These are phyloP conservation scores for Kondoa malvinella DNA, from an alignment of 768 basidiomycete genomes.

Conservation along the genomic window DNA sequence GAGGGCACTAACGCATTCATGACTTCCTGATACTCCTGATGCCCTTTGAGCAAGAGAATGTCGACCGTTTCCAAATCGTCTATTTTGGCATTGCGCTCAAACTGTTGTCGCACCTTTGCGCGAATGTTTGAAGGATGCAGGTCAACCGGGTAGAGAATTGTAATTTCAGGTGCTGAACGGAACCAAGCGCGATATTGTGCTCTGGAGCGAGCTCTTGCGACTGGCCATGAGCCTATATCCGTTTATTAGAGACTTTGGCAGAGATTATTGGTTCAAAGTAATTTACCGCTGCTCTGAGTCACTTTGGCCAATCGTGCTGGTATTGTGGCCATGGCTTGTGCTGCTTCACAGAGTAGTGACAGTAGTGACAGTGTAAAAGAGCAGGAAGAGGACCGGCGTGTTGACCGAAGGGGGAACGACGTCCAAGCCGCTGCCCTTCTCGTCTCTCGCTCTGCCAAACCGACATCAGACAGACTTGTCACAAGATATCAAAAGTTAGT, in stretches of 20 bases:
- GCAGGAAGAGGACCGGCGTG: not conserved
- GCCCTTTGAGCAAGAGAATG: slow-evolving; percentile 62
- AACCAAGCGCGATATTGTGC: slow-evolving; percentile 86
- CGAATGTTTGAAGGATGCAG: slow-evolving; percentile 61
- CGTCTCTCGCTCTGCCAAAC: not conserved
- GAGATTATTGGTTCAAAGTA: slow-evolving; percentile 13
- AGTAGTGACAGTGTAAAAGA: slow-evolving; percentile 4
- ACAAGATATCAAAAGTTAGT: not conserved
- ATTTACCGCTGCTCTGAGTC: slow-evolving; percentile 43
- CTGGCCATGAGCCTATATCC: slow-evolving; percentile 30
- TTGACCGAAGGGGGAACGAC: not conserved
- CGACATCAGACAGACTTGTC: not conserved
- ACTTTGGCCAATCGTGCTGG: slow-evolving; percentile 68
- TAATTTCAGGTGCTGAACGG: slow-evolving; percentile 88
- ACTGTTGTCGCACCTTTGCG: slow-evolving; percentile 63
- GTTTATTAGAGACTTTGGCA: not conserved
- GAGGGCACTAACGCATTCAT: too few species aligned
- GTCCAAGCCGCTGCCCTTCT: too few species aligned
- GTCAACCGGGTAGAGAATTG: slow-evolving; percentile 56
- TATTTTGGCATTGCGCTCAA: slow-evolving; percentile 69
- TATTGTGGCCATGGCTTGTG: slow-evolving; percentile 82
- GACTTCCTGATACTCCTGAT: slow-evolving; percentile 82
- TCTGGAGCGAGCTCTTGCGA: slow-evolving; percentile 51
- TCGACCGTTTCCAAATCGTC: slow-evolving; percentile 70
- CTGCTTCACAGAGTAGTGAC: too few species aligned